A percentile compares a stretch with the other conserved stretches of the same genome.
These are phyloP conservation scores for Boletus sp. DNA, from an alignment of 768 basidiomycete species.

Conservation along the genomic window DNA sequence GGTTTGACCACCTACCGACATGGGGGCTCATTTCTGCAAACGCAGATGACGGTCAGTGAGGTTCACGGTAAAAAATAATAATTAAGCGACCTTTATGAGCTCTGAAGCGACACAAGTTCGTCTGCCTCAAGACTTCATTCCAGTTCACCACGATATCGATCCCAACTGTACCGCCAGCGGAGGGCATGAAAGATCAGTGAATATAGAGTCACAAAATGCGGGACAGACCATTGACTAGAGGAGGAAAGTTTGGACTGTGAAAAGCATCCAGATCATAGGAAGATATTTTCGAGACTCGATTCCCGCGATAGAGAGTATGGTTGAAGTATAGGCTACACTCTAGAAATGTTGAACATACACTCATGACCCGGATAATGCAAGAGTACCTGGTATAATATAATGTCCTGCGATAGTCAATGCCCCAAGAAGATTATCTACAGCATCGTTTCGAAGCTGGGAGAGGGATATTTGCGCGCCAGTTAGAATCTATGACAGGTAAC, in stretches of 20 bases:
- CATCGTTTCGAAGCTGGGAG: slow-evolving; percentile 89
- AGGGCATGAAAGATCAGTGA: slow-evolving; percentile 1
- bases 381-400: slow-evolving; percentile 82
- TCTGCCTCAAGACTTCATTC: slow-evolving; percentile 84
- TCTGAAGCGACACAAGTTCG: slow-evolving; percentile 69
- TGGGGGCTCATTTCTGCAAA: slow-evolving; percentile 69
- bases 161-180: slow-evolving; percentile 62
- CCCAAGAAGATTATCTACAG: slow-evolving; percentile 89
- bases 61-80: not conserved
- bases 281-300: slow-evolving; percentile 77
- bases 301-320: slow-evolving; percentile 82
- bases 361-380: not conserved
- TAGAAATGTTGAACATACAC: slow-evolving; percentile 26
- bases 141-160: slow-evolving; percentile 90
- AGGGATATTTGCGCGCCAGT: slow-evolving; percentile 94
- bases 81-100: slow-evolving; percentile 64
- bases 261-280: slow-evolving; percentile 84
- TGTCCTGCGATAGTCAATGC: slow-evolving; percentile 87
- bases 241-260: slow-evolving; percentile 77
- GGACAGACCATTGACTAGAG: slow-evolving; percentile 68
- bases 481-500: slow-evolving; percentile 54
- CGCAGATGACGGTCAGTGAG: slow-evolving; percentile 10
- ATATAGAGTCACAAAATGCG: not conserved
- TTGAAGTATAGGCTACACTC: slow-evolving; percentile 90
- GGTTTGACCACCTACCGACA: slow-evolving; percentile 54